Evolutionary conservation across 345 rosid species (phyloP), one percentile per base, ranked within the genome.

Genomic region (Hibiscus trionum): DNA sequence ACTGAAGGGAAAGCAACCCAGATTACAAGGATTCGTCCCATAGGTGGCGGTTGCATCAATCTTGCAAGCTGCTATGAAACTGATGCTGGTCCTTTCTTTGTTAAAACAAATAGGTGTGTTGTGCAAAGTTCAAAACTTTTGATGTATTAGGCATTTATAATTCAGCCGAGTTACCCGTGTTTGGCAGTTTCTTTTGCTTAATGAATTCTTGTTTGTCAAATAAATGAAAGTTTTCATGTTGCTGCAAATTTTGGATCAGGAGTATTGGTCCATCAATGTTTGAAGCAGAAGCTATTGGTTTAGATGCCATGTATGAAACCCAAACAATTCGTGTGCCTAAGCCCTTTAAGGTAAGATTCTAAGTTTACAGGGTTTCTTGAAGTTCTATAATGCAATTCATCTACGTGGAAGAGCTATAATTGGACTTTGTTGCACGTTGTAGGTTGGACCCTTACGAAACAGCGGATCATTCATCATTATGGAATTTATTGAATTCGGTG

Each of bases 41-140:
- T 94, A 67, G 97, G 97, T 42, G 98, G 98, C 50, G 98, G 98
- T 76, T 94, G 98, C 79, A 90, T 94, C 73, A 94, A 88, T 74
- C 82, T 80, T 24, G 97, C 98, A 16, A 84, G 70, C 53, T 88
- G 82, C 80, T 94, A 91, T 17, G 91, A 86, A 8, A 91, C 97
- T 3, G 98, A 94, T 83, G 84, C 86, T 50, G 90, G 86, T 76
- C 81, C 97, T 12, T 90, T 91, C 79, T 91, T 94, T 62, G 91
- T 91, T 68, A 94, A 94, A 79, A 91, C 97, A 16, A 94, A 94
- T 75, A 85, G 96, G 98, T 91, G 16, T 16, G 26, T 29, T 15
- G 17, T 64, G 1, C 57, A 24, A 67, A 26, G 50, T 56, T 29
- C 39, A 2, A 4, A 17, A n/a, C 3, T 2, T 39, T 77, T 76